phyloP scores from a whole-genome alignment of 2,329 filamentous ascomycete species.

The Xylariales sp. region DNA sequence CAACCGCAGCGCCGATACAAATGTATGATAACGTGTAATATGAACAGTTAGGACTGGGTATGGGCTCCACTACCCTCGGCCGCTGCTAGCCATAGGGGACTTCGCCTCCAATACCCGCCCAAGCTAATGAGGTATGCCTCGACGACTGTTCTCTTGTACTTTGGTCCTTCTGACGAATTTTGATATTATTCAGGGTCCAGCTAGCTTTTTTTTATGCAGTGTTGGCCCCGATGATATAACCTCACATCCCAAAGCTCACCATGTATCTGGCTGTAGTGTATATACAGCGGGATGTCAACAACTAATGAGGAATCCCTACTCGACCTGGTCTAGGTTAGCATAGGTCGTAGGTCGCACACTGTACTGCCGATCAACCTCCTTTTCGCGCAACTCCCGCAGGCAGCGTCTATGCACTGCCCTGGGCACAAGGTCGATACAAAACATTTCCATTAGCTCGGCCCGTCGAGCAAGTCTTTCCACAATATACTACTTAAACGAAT shows the following conservation, averaged over 20 bases:
- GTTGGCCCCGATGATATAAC: no score
- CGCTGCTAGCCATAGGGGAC: background rate
- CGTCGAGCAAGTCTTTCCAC: background rate
- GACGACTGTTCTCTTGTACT: no score
- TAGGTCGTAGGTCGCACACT: no score
- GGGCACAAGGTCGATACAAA: no score
- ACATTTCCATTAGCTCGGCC: no score
- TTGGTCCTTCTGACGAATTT: no score
- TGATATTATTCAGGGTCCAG: no score
- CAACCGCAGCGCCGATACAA: background rate
- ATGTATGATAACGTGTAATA: slow-evolving; percentile 33
- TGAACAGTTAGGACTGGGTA: slow-evolving; percentile 9
- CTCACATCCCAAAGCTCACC: background rate
- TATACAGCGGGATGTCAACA: background rate
- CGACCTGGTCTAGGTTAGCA: background rate
- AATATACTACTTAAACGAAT: background rate
- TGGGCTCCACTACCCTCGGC: background rate
- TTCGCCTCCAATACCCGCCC: background rate
- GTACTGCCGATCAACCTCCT: background rate
- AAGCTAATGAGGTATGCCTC: no score
- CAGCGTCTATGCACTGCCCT: no score
- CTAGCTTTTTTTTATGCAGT: background rate
- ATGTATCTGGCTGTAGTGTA: background rate
- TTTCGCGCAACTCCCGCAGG: no score
- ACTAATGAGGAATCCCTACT: background rate